A percentile compares a stretch with the other conserved stretches of the same genome.
phyloP scores from a whole-genome alignment of 176 grass and related monocot species.

The Cenchrus fungigraminus region DNA sequence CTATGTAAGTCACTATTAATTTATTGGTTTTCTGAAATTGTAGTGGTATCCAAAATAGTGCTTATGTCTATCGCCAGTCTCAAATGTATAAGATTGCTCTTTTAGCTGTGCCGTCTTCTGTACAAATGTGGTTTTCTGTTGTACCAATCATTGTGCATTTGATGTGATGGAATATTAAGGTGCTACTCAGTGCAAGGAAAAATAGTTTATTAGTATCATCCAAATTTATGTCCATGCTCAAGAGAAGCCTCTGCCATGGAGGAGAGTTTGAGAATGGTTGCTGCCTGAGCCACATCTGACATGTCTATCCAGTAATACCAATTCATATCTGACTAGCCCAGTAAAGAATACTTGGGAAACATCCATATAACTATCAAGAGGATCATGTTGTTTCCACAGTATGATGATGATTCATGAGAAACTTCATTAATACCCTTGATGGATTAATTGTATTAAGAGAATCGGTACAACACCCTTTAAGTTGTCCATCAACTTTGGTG shows the following conservation, averaged over 20 bases:
- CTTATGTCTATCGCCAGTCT: neutral
- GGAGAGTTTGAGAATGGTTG: neutral
- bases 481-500: neutral
- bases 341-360: neutral
- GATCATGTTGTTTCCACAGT: neutral
- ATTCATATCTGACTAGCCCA: neutral
- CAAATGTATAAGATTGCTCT: neutral
- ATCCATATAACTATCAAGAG: neutral
- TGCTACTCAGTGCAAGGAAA: neutral
- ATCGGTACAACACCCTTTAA: neutral
- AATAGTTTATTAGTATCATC: neutral
- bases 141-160: no score
- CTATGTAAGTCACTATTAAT: neutral
- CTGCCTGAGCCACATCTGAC: neutral
- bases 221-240: neutral
- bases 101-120: no score
- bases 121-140: no score
- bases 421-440: neutral
- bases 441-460: neutral
- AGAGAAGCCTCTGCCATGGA: neutral
- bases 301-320: neutral
- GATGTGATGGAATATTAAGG: neutral
- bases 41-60: neutral
- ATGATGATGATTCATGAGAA: neutral
- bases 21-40: neutral